Conservation (phyloP, 139 green algal species). For the Gonium pectorale region DNA sequence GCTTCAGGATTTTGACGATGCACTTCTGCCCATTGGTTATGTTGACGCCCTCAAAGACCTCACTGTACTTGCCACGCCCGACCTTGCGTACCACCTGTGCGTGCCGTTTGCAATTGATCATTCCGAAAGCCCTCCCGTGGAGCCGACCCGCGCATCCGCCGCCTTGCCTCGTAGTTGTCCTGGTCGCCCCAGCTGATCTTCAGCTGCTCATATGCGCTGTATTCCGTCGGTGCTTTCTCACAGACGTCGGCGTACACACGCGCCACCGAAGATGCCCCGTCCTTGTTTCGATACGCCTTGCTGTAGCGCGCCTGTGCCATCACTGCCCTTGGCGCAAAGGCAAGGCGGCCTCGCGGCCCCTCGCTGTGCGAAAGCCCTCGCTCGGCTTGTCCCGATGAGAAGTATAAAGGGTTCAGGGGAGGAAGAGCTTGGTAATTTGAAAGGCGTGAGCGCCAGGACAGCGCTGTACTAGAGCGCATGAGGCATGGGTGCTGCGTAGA, state of each 20-base stretch:
- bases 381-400: too few relatives aligned
- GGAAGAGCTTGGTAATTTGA: too few relatives aligned
- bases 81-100: conserved; percentile 90
- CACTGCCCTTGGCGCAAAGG: not conserved
- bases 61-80: conserved; percentile 95
- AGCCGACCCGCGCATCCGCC: too few relatives aligned
- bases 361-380: not conserved
- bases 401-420: too few relatives aligned
- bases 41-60: conserved; percentile 98
- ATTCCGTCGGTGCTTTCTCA: conserved; percentile 36
- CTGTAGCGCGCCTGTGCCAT: conserved; percentile 41
- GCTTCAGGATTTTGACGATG: conserved; percentile 99
- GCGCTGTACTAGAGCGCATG: too few relatives aligned
- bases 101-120: not conserved
- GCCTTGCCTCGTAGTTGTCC: conserved; percentile 91
- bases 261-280: conserved; percentile 7
- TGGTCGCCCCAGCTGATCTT: conserved; percentile 46
- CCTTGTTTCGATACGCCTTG: conserved; percentile 38
- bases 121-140: too few relatives aligned
- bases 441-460: too few relatives aligned
- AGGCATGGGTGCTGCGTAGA: too few relatives aligned
- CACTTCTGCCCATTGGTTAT: conserved; percentile 80
- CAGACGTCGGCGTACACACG: conserved; percentile 49
- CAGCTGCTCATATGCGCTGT: conserved; percentile 90
- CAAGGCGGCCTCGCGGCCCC: conserved; percentile 37